Base-by-base conservation (phyloP, 345 rosid species). In the Fremontodendron californicum region DNA sequence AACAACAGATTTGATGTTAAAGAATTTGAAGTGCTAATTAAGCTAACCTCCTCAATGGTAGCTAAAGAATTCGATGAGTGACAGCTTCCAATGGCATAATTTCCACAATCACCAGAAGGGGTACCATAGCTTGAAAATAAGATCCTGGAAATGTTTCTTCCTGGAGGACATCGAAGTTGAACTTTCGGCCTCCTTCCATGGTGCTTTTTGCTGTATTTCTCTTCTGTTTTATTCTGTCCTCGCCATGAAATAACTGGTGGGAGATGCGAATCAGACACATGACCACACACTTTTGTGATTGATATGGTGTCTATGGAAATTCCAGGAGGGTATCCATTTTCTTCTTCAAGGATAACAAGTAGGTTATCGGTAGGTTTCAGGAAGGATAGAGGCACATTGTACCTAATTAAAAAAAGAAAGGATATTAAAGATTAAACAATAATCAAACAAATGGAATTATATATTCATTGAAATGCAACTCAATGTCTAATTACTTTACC, bases 271-370 rank as follows among this genome's bases (percentile, higher is more conserved):
- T 49, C 46, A 46, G 82, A 75, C 57, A 79, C 81, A 0, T 62
- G 78, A 39, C 79, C 79, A n/a, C 88, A 85, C 39, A 84, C 77
- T 68, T 78, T 43, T n/a, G 81, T 77, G 72, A 76, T 51, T 19
- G 80, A 52, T 57, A 87, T 76, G 3, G 89, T 87, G 77, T 85
- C 91, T 15, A 89, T 43, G 4, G 90, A 75, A 46, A 89, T 81
- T 29, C 83, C 87, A 25, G 64, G 85, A 63, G 93, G 92, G 76
- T 87, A 76, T 21, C 83, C 96, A 15, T 71, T 78, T 74, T 79
- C 77, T 85, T 91, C 90, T 83, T 91, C 96, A 52, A 89, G 74
- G 25, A 89, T 69, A 76, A 91, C 87, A 29, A 91, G 73, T 4
- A 82, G 51, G 84, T 91, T 91, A 15, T 75, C 75, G 0, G 73